These are phyloP conservation scores for Phaffia australis DNA, from an alignment of 768 basidiomycete species.

Conservation along the genomic window DNA sequence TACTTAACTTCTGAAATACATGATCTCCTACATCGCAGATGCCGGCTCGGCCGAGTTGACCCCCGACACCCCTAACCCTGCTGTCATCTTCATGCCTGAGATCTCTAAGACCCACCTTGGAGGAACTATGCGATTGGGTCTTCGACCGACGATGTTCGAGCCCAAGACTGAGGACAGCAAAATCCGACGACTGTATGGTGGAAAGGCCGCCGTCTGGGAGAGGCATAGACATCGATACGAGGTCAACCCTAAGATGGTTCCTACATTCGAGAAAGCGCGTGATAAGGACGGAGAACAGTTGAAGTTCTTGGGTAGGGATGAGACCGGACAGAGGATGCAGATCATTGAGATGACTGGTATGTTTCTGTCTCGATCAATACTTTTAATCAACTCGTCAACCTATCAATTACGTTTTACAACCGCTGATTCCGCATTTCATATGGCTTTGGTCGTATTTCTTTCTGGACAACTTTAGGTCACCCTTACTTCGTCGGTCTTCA, in stretches of 20 bases:
- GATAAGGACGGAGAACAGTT: conserved; percentile 50
- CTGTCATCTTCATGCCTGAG: conserved; percentile 97
- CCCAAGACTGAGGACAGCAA: conserved; percentile 53
- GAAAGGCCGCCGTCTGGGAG: conserved; percentile 77
- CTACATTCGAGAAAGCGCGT: conserved; percentile 45
- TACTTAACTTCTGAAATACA: neutral
- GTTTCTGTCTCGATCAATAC: conserved; percentile 32
- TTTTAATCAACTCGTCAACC: neutral
- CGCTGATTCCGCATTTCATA: neutral
- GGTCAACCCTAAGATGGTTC: conserved; percentile 80
- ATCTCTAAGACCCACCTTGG: conserved; percentile 97
- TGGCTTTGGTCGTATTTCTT: neutral
- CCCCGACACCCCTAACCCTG: conserved; percentile 49
- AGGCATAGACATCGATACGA: conserved; percentile 92
- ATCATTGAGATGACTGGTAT: conserved; percentile 71
- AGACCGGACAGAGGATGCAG: conserved; percentile 95
- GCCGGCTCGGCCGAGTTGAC: conserved; percentile 80
- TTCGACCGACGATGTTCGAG: conserved; percentile 89
- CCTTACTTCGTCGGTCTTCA: conserved; percentile 89
- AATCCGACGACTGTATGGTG: conserved; percentile 70
- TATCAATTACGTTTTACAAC: neutral
- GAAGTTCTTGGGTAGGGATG: conserved; percentile 76
- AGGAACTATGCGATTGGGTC: conserved; percentile 98
- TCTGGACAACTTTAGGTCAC: conserved; percentile 50
- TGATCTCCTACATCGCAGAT: conserved; percentile 41